Conservation (phyloP, 2,329 filamentous ascomycete species). For the Alternaria sp. region DNA sequence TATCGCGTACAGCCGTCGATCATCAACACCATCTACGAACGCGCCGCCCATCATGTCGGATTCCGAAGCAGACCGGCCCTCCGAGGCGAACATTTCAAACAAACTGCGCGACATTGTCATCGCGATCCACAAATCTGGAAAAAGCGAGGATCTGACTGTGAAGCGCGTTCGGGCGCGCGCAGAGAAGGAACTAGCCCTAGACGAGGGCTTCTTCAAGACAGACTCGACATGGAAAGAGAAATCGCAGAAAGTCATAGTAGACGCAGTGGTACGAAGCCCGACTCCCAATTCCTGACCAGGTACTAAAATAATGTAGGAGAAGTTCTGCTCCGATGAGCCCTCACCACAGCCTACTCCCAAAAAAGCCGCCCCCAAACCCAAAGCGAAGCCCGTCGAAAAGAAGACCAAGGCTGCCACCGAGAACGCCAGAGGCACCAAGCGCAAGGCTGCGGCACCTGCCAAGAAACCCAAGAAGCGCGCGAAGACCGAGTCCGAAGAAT, state of each 20-base stretch:
- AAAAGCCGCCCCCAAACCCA: constrained; percentile 26
- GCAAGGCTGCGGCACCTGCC: constrained; percentile 34
- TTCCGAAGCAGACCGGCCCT: constrained; percentile 36
- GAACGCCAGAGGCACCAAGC: constrained; percentile 36
- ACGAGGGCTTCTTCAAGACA: constrained; percentile 63
- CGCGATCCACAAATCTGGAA: constrained; percentile 48
- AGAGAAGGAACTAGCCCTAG: constrained; percentile 60
- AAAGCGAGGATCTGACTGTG: constrained; percentile 62
- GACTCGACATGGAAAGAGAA: constrained; percentile 62
- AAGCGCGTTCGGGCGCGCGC: constrained; percentile 62
- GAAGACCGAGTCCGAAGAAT: constrained; percentile 31
- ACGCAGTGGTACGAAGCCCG: constrained; percentile 36
- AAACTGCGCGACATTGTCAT: constrained; percentile 52
- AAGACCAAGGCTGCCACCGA: constrained; percentile 25
- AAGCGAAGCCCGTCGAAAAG: constrained; percentile 30
- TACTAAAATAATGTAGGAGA: constrained; percentile 25
- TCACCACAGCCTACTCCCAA: constrained; percentile 27
- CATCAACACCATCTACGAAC: constrained; percentile 12
- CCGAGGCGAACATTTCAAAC: constrained; percentile 48
- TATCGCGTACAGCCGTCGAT: constrained; percentile 11
- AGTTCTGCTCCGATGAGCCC: constrained; percentile 36
- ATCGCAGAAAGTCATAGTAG: constrained; percentile 48
- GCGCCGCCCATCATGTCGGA: constrained; percentile 39
- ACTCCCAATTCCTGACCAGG: background rate
- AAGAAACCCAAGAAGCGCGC: constrained; percentile 34